Evolutionary conservation across 805 yeast species (phyloP).

Genomic region (Wickerhamomyces bisporus): DNA sequence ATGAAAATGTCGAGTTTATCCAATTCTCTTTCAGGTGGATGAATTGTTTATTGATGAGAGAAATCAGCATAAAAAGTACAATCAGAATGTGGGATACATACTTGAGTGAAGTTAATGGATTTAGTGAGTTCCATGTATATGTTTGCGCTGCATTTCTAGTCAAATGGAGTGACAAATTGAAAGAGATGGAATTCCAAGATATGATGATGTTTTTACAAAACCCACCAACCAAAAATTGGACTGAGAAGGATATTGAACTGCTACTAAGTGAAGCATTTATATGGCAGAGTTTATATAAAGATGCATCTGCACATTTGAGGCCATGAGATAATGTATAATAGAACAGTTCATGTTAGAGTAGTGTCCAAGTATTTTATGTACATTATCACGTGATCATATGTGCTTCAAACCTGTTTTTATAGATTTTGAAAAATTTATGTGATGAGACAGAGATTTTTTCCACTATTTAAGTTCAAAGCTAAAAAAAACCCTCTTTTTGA

Average conservation of each 20-base stretch:
- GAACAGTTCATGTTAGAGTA: too few relatives aligned
- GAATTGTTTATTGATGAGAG: constrained; percentile 97
- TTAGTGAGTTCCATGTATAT: constrained; percentile 89
- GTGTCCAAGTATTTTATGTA: not conserved
- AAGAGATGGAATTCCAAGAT: constrained; percentile 90
- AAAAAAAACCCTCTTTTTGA: too few relatives aligned
- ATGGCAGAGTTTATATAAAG: constrained; percentile 90
- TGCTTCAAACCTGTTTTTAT: not conserved
- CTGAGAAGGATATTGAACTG: constrained; percentile 84
- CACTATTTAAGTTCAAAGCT: too few relatives aligned
- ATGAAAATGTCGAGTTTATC: constrained; percentile 86
- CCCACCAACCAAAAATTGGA: constrained; percentile 84
- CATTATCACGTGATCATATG: not conserved
- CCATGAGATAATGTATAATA: not conserved
- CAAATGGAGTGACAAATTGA: constrained; percentile 75
- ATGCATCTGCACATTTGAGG: constrained; percentile 82
- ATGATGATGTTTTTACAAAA: constrained; percentile 87
- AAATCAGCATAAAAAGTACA: constrained; percentile 68
- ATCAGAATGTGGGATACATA: constrained; percentile 99
- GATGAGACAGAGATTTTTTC: not conserved
- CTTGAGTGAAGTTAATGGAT: constrained; percentile 68
- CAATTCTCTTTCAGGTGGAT: constrained; percentile 98
- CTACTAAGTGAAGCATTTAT: constrained; percentile 92
- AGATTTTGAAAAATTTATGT: not conserved
- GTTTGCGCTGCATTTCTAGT: constrained; percentile 96